Percentiles rank a stretch among this genome's conserved stretches.
Evolutionary conservation across 139 green algal genomes (phyloP).

Genomic region (Chlamydomonas incerta): DNA sequence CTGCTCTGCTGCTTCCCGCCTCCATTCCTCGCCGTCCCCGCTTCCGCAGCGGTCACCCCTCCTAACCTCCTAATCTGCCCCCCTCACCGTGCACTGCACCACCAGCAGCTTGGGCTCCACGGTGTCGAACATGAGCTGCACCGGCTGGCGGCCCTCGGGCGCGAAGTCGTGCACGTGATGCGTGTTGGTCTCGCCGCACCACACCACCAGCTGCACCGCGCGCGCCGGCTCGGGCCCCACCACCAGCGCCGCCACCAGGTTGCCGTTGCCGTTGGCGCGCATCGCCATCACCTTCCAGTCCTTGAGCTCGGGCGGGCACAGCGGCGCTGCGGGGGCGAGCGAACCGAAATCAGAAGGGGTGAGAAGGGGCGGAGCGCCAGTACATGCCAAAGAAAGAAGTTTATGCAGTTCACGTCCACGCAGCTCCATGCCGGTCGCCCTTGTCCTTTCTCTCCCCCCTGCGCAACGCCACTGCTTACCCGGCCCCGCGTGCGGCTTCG

Average conservation of each 20-base stretch:
- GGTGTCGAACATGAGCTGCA: conserved; percentile 64
- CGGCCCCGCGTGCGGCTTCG: conserved; percentile 70
- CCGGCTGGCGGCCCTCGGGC: conserved; percentile 46
- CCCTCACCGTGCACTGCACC: conserved; percentile 55
- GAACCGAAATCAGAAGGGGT: not conserved
- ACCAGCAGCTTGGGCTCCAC: conserved; percentile 69
- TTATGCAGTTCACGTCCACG: too few relatives aligned
- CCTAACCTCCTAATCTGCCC: too few relatives aligned
- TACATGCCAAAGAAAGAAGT: too few relatives aligned
- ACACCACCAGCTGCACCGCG: conserved; percentile 58
- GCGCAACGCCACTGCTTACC: too few relatives aligned
- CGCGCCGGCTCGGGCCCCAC: conserved; percentile 22
- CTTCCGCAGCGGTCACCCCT: not conserved
- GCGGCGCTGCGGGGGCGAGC: conserved; percentile 38
- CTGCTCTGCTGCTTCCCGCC: too few relatives aligned
- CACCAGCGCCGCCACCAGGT: conserved; percentile 59
- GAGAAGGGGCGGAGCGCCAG: not conserved
- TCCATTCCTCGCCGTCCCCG: too few relatives aligned
- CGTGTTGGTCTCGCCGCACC: conserved; percentile 53
- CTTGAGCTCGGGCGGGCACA: conserved; percentile 45
- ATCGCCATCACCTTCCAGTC: conserved; percentile 52
- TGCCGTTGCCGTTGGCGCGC: conserved; percentile 70
- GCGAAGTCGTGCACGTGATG: conserved; percentile 39
- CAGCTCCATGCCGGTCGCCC: too few relatives aligned
- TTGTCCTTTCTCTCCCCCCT: too few relatives aligned